Conservation (phyloP, 208 protist genomes). For the Vickermania ingenoplastis region DNA sequence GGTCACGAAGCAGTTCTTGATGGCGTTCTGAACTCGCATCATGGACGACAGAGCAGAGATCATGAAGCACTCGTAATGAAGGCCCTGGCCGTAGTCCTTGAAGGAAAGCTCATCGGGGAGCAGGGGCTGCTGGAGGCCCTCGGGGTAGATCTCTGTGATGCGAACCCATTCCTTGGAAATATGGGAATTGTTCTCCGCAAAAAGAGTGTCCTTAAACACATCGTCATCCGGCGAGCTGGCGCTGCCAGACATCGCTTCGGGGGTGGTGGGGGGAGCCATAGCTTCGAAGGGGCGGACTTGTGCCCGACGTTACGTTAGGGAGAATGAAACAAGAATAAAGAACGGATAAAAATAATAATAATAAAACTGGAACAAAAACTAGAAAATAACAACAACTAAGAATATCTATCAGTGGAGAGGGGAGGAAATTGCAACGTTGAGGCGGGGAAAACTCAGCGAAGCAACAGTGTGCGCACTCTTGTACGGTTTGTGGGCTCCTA, state of each 20-base stretch:
- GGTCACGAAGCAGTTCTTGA: constrained; percentile 39
- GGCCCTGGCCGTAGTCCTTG: constrained; percentile 32
- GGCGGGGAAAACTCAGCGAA: too few relatives aligned
- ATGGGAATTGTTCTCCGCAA: constrained; percentile 42
- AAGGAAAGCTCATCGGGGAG: constrained; percentile 16
- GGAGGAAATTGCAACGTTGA: too few relatives aligned
- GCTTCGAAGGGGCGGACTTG: neutral
- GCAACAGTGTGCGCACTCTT: too few relatives aligned
- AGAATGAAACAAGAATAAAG: too few relatives aligned
- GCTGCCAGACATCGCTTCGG: neutral
- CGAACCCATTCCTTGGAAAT: constrained; percentile 45
- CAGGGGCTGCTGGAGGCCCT: constrained; percentile 22
- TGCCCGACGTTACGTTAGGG: too few relatives aligned
- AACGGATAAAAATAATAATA: too few relatives aligned
- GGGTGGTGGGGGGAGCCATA: neutral
- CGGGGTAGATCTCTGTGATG: constrained; percentile 52
- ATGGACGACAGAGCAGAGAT: constrained; percentile 27
- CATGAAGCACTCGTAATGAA: constrained; percentile 46
- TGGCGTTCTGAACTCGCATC: constrained; percentile 22
- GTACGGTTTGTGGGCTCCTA: too few relatives aligned
- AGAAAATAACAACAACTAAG: too few relatives aligned
- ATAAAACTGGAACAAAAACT: too few relatives aligned
- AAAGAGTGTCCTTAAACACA: constrained; percentile 56
- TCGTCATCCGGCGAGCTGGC: neutral
- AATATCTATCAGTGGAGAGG: too few relatives aligned